Percentiles rank a stretch among this genome's conserved stretches.
Evolutionary conservation across 345 rosid genomes (phyloP).

Genomic region (Eucalyptus sp.): DNA sequence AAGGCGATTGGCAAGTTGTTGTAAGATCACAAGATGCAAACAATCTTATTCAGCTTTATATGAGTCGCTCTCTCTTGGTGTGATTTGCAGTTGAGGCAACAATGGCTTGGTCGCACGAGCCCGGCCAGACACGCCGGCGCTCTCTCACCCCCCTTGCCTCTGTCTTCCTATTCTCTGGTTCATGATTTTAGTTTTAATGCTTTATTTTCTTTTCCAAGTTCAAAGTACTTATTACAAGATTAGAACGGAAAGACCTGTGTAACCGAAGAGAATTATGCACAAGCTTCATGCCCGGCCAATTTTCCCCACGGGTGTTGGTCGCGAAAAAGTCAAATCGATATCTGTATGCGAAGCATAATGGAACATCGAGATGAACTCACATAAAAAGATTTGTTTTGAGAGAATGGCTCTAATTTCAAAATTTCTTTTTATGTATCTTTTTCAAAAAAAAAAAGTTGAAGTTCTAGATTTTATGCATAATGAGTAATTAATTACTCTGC

Average conservation of each 20-base stretch:
- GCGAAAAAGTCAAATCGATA: neutral
- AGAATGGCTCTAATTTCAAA: neutral
- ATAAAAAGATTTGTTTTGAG: neutral
- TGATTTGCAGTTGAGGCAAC: too few species aligned
- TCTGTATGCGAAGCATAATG: neutral
- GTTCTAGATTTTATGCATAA: neutral
- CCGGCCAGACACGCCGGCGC: too few species aligned
- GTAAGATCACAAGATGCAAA: too few species aligned
- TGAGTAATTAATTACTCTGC: neutral
- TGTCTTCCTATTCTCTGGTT: too few species aligned
- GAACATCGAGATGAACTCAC: neutral
- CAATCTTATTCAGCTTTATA: too few species aligned
- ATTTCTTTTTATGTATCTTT: neutral
- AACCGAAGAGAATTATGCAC: neutral
- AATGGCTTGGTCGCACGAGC: too few species aligned
- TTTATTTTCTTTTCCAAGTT: too few species aligned
- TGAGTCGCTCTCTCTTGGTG: too few species aligned
- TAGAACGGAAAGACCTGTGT: fast-evolving
- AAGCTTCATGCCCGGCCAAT: neutral
- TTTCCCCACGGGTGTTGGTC: neutral
- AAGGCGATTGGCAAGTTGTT: too few species aligned
- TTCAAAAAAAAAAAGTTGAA: neutral
- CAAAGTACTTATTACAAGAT: neutral
- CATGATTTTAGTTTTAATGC: too few species aligned
- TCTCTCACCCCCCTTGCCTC: too few species aligned